Base-by-base conservation (phyloP, 805 yeast genomes). In the Wickerhamiella parazyma region DNA sequence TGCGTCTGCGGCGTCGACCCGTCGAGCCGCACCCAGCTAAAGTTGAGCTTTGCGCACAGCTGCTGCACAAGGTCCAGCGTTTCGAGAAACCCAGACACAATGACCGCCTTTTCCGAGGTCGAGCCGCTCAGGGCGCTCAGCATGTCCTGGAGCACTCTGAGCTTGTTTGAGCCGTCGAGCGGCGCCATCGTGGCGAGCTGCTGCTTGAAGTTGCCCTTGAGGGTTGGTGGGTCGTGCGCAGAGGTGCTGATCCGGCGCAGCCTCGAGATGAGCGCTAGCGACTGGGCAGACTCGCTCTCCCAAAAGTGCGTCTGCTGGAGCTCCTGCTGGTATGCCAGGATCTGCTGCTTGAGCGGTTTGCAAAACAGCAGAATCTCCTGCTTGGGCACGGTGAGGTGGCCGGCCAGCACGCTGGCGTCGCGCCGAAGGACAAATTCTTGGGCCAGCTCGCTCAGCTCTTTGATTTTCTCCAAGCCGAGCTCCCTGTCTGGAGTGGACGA, bases 11-110 rank as follows among this genome's bases (percentile, higher is more conserved):
- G 80, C 0, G 94, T 84, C 1, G 82, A 68, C 0, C 98, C 98
- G 62, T 91, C 98, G 6, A 91, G 61, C 36, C 97, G 65, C 5
- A 69, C 59, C 54, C 68, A 80, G 1, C 72, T 55, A 48, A 78
- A 52, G 36, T 71, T 68, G 21, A 72, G 55, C 10, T 72, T 68
- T 6, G 59, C 59, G 35, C 86, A 55, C 3, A 80, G 51, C 4
- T 62, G 59, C 55, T 84, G 85, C 14, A 87, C 61, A 4, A 91
- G 60, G 55, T 89, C 94, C 26, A 89, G 66, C 0, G 95, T 85
- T 53, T 82, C 80, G 0, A 96, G 89, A 49, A 77, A 87, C 49
- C 89, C 85, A 0, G 95, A 86, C 1, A 87, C 81, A 20, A 89
- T 60, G 1, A 89, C 95, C 2, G 80, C 75, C 56, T 87, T 89